phyloP scores from a whole-genome alignment of 345 rosid species.

The Lenwebbia sp. region DNA sequence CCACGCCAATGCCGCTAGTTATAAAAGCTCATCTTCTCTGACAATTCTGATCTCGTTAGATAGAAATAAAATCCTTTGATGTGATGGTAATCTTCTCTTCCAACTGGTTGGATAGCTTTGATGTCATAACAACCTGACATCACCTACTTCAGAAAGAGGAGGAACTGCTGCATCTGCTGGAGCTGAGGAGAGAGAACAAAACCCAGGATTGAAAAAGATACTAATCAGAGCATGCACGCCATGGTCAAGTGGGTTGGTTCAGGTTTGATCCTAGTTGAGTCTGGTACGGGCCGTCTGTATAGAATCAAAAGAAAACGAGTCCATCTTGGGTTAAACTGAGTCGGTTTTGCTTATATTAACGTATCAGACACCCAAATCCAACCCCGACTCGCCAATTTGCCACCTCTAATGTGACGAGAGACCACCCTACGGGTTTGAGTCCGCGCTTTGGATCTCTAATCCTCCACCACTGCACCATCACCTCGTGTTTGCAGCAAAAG shows the following conservation, averaged over 20 bases:
- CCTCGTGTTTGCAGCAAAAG: neutral
- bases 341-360: neutral
- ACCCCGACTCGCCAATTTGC: neutral
- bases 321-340: neutral
- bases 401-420: neutral
- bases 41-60: neutral
- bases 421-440: neutral
- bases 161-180: neutral
- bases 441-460: neutral
- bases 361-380: neutral
- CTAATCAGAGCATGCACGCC: neutral
- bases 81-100: neutral
- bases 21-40: neutral
- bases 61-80: neutral
- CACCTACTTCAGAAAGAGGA: neutral
- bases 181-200: neutral
- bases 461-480: neutral
- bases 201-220: neutral
- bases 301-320: neutral
- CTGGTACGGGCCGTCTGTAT: neutral
- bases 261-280: neutral
- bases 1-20: neutral
- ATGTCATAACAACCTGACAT: neutral
- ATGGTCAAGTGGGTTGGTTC: neutral
- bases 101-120: neutral